These are phyloP conservation scores for Kuraishia piskuri DNA, from an alignment of 805 yeast species.

Conservation along the genomic window DNA sequence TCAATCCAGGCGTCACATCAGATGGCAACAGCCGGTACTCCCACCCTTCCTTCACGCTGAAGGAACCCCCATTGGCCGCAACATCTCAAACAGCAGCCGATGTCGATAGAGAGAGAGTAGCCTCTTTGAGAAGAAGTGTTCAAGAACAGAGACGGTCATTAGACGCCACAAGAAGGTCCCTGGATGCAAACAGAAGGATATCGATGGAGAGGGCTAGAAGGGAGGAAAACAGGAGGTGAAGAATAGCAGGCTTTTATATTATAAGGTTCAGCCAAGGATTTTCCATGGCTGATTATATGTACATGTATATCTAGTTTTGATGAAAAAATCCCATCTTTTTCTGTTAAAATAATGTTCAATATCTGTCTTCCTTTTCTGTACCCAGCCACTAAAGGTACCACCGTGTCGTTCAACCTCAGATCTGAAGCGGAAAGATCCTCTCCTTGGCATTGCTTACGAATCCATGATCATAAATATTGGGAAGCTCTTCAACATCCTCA, in stretches of 20 bases:
- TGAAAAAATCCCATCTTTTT: constrained; percentile 4
- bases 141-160: constrained; percentile 9
- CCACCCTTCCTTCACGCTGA: constrained; percentile 21
- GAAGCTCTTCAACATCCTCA: constrained; percentile 15
- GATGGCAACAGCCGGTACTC: constrained; percentile 14
- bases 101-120: constrained; percentile 14
- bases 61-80: not conserved
- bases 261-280: not conserved
- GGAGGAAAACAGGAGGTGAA: not conserved
- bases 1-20: constrained; percentile 8
- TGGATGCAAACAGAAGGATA: constrained; percentile 10
- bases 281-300: not conserved
- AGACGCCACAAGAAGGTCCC: constrained; percentile 11
- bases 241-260: not conserved
- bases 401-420: not conserved
- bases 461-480: constrained; percentile 42
- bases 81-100: constrained; percentile 9
- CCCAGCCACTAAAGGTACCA: not conserved
- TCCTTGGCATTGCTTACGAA: constrained; percentile 31
- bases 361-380: not conserved
- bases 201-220: constrained; percentile 11
- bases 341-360: constrained; percentile 2
- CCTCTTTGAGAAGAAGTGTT: constrained; percentile 10
- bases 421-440: constrained; percentile 16
- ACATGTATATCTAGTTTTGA: constrained; percentile 1